Conservation (phyloP, 371 early-diverging fungal genomes). For the Mucor piriformis region DNA sequence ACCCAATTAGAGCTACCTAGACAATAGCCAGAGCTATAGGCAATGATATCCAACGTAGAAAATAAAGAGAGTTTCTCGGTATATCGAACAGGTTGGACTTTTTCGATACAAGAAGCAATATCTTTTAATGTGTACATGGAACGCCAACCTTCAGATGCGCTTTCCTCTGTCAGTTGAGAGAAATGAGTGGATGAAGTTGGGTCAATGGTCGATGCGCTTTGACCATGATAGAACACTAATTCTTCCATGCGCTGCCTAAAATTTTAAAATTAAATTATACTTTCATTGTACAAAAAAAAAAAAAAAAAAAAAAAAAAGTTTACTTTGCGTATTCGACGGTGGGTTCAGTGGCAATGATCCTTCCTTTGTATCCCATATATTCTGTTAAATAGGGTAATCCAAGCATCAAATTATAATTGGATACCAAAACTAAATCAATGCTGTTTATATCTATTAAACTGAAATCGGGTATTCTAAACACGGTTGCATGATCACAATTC, state of each 20-base stretch:
- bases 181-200: slow-evolving; percentile 29
- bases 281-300: too few species aligned
- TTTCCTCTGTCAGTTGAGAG: slow-evolving; percentile 15
- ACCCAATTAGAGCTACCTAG: slow-evolving; percentile 80
- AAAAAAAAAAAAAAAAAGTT: neutral
- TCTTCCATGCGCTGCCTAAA: slow-evolving; percentile 71
- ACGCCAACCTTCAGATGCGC: slow-evolving; percentile 36
- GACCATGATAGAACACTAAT: slow-evolving; percentile 58
- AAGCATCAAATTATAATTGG: slow-evolving; percentile 73
- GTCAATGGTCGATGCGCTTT: slow-evolving; percentile 21
- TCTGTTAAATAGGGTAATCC: slow-evolving; percentile 87
- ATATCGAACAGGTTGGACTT: slow-evolving; percentile 68
- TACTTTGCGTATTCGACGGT: slow-evolving; percentile 10
- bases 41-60: slow-evolving; percentile 48
- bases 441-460: slow-evolving; percentile 55
- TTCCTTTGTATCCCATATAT: slow-evolving; percentile 80
- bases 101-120: slow-evolving; percentile 62
- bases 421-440: slow-evolving; percentile 78
- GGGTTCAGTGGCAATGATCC: slow-evolving; percentile 22
- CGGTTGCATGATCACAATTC: slow-evolving; percentile 26
- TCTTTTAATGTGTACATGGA: slow-evolving; percentile 63
- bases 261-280: too few species aligned
- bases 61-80: slow-evolving; percentile 52
- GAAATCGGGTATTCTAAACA: slow-evolving; percentile 58
- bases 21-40: slow-evolving; percentile 69